Evolutionary conservation across 2,329 filamentous ascomycete genomes (phyloP).

Genomic region (Ophiocordyceps camponoti-rufipedis): DNA sequence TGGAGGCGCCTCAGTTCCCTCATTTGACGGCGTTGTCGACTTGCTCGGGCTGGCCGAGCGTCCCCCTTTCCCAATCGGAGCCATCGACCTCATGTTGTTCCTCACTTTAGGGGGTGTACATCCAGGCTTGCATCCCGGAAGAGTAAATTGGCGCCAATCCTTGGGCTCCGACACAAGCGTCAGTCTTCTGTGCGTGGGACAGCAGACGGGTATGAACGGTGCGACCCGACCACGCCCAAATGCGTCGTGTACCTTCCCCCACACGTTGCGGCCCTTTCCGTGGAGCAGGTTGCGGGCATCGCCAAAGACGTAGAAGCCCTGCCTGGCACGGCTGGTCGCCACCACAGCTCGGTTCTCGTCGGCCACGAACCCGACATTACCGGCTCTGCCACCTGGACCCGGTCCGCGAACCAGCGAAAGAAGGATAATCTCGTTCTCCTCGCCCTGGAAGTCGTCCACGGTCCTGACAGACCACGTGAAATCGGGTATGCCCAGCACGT

Average conservation of each 20-base stretch:
- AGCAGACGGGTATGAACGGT: slow-evolving; percentile 40
- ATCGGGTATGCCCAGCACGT: slow-evolving; percentile 3
- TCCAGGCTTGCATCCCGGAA: not conserved
- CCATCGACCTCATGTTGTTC: too few species aligned
- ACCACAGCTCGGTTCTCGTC: slow-evolving; percentile 41
- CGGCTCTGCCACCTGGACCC: slow-evolving; percentile 1
- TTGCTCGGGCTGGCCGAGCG: too few species aligned
- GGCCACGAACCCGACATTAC: slow-evolving; percentile 52
- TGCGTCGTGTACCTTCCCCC: slow-evolving; percentile 19
- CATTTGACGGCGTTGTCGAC: too few species aligned
- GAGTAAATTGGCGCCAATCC: not conserved
- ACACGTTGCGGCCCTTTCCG: slow-evolving; percentile 21
- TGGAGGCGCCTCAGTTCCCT: too few species aligned
- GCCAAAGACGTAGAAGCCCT: slow-evolving; percentile 74
- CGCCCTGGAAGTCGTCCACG: slow-evolving; percentile 79
- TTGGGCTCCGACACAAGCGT: not conserved
- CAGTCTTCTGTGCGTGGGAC: slow-evolving; percentile 33
- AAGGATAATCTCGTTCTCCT: slow-evolving; percentile 72
- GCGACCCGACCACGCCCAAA: slow-evolving; percentile 21
- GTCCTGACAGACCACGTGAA: slow-evolving; percentile 47
- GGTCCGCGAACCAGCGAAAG: slow-evolving; percentile 67
- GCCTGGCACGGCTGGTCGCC: slow-evolving; percentile 48
- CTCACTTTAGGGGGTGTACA: too few species aligned
- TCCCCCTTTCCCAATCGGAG: too few species aligned
- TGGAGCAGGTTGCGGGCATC: slow-evolving; percentile 39